Conservation (phyloP, 768 basidiomycete species). For the Lactarius quietus region DNA sequence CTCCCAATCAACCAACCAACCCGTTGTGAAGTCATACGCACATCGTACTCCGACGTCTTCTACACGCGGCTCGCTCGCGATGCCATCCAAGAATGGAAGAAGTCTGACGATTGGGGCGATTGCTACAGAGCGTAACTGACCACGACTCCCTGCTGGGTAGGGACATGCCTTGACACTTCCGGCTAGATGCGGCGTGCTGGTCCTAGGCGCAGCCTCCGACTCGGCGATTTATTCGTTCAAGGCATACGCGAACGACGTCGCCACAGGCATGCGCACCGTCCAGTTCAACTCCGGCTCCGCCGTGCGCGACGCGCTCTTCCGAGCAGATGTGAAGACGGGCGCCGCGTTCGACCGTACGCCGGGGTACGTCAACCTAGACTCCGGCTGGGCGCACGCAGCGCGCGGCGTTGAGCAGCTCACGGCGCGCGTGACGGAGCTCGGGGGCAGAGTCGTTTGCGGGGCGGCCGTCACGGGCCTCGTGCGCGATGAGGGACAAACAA, state of each 20-base stretch:
- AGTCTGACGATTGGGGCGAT: conserved; percentile 58
- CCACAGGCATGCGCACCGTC: conserved; percentile 50
- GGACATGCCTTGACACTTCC: neutral
- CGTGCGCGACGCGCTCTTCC: conserved; percentile 47
- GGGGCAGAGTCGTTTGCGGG: conserved; percentile 56
- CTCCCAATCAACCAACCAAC: no score
- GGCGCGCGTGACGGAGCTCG: conserved; percentile 50
- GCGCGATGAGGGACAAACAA: conserved; percentile 41
- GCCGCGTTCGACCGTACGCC: conserved; percentile 35
- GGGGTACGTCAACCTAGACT: conserved; percentile 72
- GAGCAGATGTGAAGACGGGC: conserved; percentile 37
- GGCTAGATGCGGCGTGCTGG: conserved; percentile 64
- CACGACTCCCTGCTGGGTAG: neutral
- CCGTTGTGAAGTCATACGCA: conserved; percentile 65
- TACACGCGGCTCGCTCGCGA: conserved; percentile 71
- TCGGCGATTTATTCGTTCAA: conserved; percentile 44
- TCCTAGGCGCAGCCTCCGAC: conserved; percentile 42
- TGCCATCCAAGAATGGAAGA: conserved; percentile 73
- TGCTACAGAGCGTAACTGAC: conserved; percentile 76
- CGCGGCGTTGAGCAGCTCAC: conserved; percentile 59
- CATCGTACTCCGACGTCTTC: conserved; percentile 65
- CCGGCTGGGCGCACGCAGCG: conserved; percentile 83
- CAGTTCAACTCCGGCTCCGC: conserved; percentile 38
- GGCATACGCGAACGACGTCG: conserved; percentile 60
- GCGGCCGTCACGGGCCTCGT: conserved; percentile 53